These are phyloP conservation scores for Coniochaeta hoffmannii DNA, from an alignment of 2,329 filamentous ascomycete species.

Conservation along the genomic window DNA sequence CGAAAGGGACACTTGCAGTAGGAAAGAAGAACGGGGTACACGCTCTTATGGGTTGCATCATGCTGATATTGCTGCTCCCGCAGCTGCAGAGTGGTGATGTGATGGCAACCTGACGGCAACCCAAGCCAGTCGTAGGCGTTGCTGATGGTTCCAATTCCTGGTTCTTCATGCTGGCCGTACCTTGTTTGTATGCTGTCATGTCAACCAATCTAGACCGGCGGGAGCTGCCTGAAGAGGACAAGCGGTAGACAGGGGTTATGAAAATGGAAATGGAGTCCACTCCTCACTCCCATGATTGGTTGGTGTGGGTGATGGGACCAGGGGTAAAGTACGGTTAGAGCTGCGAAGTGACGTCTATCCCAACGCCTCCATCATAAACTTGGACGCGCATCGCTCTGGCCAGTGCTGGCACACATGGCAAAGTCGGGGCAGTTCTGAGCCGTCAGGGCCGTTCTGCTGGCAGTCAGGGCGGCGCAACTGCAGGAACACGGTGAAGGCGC, in stretches of 20 bases:
- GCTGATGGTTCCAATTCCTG: not conserved
- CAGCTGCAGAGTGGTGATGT: not conserved
- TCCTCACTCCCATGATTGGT: conserved; percentile 13
- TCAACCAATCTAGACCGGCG: conserved; percentile 11
- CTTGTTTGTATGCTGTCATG: conserved; percentile 12
- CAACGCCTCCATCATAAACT: conserved; percentile 1
- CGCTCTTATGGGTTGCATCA: conserved; percentile 1
- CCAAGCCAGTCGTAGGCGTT: not conserved
- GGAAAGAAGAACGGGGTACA: conserved; percentile 1
- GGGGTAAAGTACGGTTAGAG: conserved; percentile 6
- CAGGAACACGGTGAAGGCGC: not conserved
- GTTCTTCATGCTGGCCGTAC: conserved; percentile 1
- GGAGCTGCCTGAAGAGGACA: conserved; percentile 7
- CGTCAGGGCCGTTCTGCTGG: not conserved
- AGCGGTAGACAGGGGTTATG: conserved; percentile 4
- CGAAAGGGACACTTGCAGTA: conserved; percentile 5
- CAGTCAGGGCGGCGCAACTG: not conserved
- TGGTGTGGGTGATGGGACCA: conserved; percentile 5
- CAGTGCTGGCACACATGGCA: not conserved
- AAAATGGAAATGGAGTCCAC: conserved; percentile 5
- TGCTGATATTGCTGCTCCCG: conserved; percentile 4
- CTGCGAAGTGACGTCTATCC: conserved; percentile 19
- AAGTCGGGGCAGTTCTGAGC: not conserved
- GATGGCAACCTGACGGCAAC: conserved; percentile 2
- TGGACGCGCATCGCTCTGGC: conserved; percentile 2